These are phyloP conservation scores for Metschnikowia koreensis DNA, from an alignment of 805 yeast genomes.

Conservation along the genomic window DNA sequence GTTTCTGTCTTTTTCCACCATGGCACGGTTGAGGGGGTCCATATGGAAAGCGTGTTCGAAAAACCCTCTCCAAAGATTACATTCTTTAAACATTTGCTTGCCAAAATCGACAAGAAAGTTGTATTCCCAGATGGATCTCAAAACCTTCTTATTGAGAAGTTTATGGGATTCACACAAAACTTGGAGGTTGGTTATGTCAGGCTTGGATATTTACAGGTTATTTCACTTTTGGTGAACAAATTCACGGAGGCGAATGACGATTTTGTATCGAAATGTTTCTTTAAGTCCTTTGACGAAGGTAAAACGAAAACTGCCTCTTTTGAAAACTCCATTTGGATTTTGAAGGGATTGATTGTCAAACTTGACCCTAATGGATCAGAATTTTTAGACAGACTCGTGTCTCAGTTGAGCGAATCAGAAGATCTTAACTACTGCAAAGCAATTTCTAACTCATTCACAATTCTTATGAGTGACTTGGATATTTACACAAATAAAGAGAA, in stretches of 20 bases:
- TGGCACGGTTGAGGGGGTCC: slow-evolving; percentile 9
- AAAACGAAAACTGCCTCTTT: slow-evolving; percentile 24
- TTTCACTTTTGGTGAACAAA: slow-evolving; percentile 55
- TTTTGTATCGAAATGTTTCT: slow-evolving; percentile 2
- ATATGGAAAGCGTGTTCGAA: slow-evolving; percentile 20
- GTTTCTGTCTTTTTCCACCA: slow-evolving; percentile 34
- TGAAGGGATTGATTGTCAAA: slow-evolving; percentile 66
- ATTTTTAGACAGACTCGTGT: slow-evolving; percentile 22
- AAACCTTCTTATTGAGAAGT: slow-evolving; percentile 17
- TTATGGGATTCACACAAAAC: slow-evolving; percentile 33
- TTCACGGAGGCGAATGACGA: slow-evolving; percentile 20
- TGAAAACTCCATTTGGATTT: slow-evolving; percentile 66
- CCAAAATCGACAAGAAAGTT: slow-evolving; percentile 48
- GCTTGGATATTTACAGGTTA: slow-evolving; percentile 50
- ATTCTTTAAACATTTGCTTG: slow-evolving; percentile 41
- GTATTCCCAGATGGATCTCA: slow-evolving; percentile 13
- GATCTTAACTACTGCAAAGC: slow-evolving; percentile 21
- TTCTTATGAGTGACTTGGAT: slow-evolving; percentile 66
- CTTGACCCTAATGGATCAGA: slow-evolving; percentile 41
- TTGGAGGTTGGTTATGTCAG: slow-evolving; percentile 3
- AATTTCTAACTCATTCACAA: slow-evolving; percentile 55
- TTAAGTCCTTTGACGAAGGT: slow-evolving; percentile 1
- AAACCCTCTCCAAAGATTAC: slow-evolving; percentile 35
- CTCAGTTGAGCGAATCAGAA: slow-evolving; percentile 30
- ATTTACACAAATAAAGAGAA: slow-evolving; percentile 48